Evolutionary conservation across 2,329 filamentous ascomycete genomes (phyloP).

Genomic region (Macrophomina phaseolina): DNA sequence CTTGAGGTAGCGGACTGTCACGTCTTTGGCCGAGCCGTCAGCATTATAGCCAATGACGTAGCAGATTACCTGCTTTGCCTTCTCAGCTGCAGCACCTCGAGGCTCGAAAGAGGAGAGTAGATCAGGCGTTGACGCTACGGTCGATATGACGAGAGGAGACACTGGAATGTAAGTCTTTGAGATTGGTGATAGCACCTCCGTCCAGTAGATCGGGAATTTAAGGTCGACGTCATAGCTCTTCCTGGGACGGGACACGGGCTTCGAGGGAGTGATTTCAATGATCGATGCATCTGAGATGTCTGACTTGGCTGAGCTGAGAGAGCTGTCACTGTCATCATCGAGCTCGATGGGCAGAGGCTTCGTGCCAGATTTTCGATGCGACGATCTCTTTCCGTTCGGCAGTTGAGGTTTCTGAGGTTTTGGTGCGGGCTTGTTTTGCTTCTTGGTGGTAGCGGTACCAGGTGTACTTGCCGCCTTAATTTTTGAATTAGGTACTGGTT

Average conservation of each 20-base stretch:
- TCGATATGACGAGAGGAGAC: constrained; percentile 60
- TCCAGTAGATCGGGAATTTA: constrained; percentile 89
- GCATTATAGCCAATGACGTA: constrained; percentile 84
- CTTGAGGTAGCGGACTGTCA: constrained; percentile 89
- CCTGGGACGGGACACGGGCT: constrained; percentile 44
- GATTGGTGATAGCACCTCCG: constrained; percentile 82
- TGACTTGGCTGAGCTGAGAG: constrained; percentile 50
- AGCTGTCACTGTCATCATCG: constrained; percentile 56
- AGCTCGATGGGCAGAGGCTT: constrained; percentile 50
- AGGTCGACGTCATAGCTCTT: constrained; percentile 76
- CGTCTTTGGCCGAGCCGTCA: constrained; percentile 91
- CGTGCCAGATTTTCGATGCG: constrained; percentile 36
- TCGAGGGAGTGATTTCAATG: constrained; percentile 60
- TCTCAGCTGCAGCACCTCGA: constrained; percentile 81
- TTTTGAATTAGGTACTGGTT: background rate
- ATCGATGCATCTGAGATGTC: constrained; percentile 58
- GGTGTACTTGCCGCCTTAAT: constrained; percentile 33
- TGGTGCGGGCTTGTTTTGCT: background rate
- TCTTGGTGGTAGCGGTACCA: constrained; percentile 6
- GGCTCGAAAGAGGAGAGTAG: constrained; percentile 82
- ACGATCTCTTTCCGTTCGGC: constrained; percentile 29
- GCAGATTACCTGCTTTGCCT: constrained; percentile 84
- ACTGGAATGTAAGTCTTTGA: constrained; percentile 81
- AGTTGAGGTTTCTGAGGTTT: constrained; percentile 16
- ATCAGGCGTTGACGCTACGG: constrained; percentile 54